Percentiles rank a stretch among this genome's conserved stretches.
These are phyloP conservation scores for Musa schizocarpa DNA, from an alignment of 176 grass and related monocot genomes.

Conservation along the genomic window DNA sequence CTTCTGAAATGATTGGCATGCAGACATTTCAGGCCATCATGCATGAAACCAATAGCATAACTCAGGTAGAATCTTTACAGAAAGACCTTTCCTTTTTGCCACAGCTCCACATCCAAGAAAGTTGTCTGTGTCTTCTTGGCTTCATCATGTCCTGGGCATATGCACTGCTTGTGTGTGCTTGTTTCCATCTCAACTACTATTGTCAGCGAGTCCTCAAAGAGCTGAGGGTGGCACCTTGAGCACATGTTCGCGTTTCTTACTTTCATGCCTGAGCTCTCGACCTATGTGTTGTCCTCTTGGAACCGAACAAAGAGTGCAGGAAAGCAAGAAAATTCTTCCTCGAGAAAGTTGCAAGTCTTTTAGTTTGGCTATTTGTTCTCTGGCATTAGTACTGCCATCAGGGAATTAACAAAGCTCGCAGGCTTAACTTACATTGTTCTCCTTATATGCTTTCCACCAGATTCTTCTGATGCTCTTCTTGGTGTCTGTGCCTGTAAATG, in stretches of 20 bases:
- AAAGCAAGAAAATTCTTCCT: slow-evolving; percentile 26
- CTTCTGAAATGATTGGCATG: no score
- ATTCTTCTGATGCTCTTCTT: slow-evolving; percentile 39
- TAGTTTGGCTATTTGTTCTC: slow-evolving; percentile 38
- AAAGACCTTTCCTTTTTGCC: slow-evolving; percentile 6
- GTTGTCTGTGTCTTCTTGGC: slow-evolving; percentile 38
- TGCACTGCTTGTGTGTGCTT: neutral
- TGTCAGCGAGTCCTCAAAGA: neutral
- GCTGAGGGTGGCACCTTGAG: neutral
- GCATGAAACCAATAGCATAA: no score
- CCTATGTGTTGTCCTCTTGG: slow-evolving; percentile 35
- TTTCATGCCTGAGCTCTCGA: slow-evolving; percentile 25
- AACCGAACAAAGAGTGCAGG: slow-evolving; percentile 28
- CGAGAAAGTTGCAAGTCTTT: slow-evolving; percentile 40
- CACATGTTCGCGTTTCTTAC: slow-evolving; percentile 35
- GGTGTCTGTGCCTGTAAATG: neutral
- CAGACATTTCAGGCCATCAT: no score
- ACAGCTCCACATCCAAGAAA: neutral
- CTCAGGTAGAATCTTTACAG: no score
- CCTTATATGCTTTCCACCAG: slow-evolving; percentile 36
- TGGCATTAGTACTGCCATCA: slow-evolving; percentile 34
- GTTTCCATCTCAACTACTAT: neutral
- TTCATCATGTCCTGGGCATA: slow-evolving; percentile 43
- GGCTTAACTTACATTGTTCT: slow-evolving; percentile 38
- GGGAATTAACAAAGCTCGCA: slow-evolving; percentile 27